Conservation (phyloP, 345 rosid species). For the Triadica sebifera region DNA sequence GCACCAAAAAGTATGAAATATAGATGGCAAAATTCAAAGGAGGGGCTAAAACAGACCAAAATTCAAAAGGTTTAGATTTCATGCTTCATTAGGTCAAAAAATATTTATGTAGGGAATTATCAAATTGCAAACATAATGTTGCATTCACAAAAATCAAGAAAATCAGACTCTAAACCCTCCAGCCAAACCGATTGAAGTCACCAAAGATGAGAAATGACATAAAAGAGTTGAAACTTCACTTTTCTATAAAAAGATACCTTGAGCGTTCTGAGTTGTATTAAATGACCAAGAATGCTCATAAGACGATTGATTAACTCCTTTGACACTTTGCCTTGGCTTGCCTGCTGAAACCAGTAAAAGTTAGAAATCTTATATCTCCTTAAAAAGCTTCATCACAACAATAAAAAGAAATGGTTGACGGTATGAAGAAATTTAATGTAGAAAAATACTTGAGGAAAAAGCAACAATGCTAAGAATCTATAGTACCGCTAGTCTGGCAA, state of each 20-base stretch:
- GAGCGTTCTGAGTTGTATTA: slow-evolving; percentile 88
- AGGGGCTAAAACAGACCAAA: neutral
- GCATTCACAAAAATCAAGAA: neutral
- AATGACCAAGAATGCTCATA: slow-evolving; percentile 83
- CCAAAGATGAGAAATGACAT: neutral
- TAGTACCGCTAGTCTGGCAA: slow-evolving; percentile 72
- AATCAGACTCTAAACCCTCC: neutral
- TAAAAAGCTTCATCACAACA: slow-evolving; percentile 8
- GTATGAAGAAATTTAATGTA: neutral
- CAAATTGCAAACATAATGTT: neutral
- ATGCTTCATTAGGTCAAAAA: neutral
- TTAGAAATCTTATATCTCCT: slow-evolving; percentile 10
- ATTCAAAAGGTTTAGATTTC: neutral
- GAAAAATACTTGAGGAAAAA: neutral
- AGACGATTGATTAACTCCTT: slow-evolving; percentile 80
- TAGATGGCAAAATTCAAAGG: neutral
- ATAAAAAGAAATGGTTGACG: neutral
- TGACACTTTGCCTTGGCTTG: slow-evolving; percentile 75
- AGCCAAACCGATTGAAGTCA: neutral
- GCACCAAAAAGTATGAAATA: neutral
- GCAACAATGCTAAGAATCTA: neutral
- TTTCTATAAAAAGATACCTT: slow-evolving; percentile 50
- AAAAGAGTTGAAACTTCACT: neutral
- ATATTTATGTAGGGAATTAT: neutral
- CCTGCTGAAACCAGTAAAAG: slow-evolving; percentile 43